These are phyloP conservation scores for Cyberlindnera mississippiensis DNA, from an alignment of 805 yeast genomes.

Conservation along the genomic window DNA sequence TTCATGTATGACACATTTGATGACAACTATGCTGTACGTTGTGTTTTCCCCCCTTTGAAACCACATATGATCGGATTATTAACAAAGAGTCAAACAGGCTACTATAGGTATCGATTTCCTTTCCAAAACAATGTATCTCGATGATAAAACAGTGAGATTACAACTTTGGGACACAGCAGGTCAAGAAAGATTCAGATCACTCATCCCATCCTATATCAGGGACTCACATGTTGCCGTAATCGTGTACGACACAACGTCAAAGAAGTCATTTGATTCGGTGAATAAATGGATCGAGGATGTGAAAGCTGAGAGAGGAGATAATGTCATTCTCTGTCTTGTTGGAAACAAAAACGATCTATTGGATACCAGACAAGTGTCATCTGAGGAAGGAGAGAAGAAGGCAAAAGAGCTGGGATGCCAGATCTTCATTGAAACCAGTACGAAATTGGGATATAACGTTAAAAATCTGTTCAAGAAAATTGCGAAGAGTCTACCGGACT, in stretches of 20 bases:
- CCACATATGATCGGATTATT: conserved; percentile 7
- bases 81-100: conserved; percentile 46
- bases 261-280: conserved; percentile 77
- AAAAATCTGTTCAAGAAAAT: conserved; percentile 84
- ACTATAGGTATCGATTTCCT: conserved; percentile 96
- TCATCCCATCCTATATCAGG: conserved; percentile 92
- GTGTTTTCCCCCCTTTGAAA: not conserved
- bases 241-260: conserved; percentile 89
- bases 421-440: conserved; percentile 87
- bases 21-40: conserved; percentile 70
- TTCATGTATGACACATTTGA: conserved; percentile 98
- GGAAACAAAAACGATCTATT: conserved; percentile 87
- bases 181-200: conserved; percentile 90
- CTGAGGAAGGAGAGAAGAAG: conserved; percentile 79
- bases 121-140: conserved; percentile 91
- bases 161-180: conserved; percentile 99
- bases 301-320: conserved; percentile 84
- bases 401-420: conserved; percentile 70
- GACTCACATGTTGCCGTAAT: conserved; percentile 97
- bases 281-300: conserved; percentile 95
- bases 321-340: conserved; percentile 84
- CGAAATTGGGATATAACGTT: conserved; percentile 93
- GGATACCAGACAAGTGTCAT: conserved; percentile 76
- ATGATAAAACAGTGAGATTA: conserved; percentile 90
- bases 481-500: conserved; percentile 88